Conservation (phyloP, 495 filamentous ascomycete genomes). For the Cercophora sp. region DNA sequence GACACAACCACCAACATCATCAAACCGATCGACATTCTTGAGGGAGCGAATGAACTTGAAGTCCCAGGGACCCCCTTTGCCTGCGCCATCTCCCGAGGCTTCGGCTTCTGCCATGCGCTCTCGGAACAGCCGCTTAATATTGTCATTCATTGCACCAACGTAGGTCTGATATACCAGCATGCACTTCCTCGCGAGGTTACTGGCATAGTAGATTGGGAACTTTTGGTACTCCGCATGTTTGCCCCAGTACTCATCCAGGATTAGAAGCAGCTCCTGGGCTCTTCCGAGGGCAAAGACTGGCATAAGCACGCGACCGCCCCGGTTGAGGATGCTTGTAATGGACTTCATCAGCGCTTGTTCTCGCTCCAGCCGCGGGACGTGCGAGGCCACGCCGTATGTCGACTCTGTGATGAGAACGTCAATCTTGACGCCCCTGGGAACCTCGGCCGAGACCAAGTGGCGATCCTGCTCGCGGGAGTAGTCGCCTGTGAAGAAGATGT, state of each 20-base stretch:
- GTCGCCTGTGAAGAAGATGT: slow-evolving; percentile 95
- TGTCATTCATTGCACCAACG: slow-evolving; percentile 96
- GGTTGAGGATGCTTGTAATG: slow-evolving; percentile 81
- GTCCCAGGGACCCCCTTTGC: slow-evolving; percentile 88
- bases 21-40: slow-evolving; percentile 89
- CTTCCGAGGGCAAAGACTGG: slow-evolving; percentile 92
- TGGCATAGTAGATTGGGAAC: slow-evolving; percentile 94
- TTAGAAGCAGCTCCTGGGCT: slow-evolving; percentile 89
- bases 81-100: slow-evolving; percentile 62
- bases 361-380: slow-evolving; percentile 81
- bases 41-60: slow-evolving; percentile 87
- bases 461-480: slow-evolving; percentile 93
- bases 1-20: slow-evolving; percentile 91
- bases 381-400: slow-evolving; percentile 90
- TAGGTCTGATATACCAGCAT: slow-evolving; percentile 99
- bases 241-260: slow-evolving; percentile 95
- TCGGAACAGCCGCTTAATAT: slow-evolving; percentile 86
- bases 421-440: slow-evolving; percentile 78
- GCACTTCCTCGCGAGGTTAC: slow-evolving; percentile 87
- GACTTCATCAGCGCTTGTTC: slow-evolving; percentile 93
- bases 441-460: slow-evolving; percentile 86
- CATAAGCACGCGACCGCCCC: slow-evolving; percentile 88
- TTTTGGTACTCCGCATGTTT: slow-evolving; percentile 81
- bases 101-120: slow-evolving; percentile 85
- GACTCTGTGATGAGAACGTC: slow-evolving; percentile 97